Percentiles rank a stretch among this genome's conserved stretches.
Conservation (phyloP, 2,329 filamentous ascomycete genomes). For the Alternaria arbusti region DNA sequence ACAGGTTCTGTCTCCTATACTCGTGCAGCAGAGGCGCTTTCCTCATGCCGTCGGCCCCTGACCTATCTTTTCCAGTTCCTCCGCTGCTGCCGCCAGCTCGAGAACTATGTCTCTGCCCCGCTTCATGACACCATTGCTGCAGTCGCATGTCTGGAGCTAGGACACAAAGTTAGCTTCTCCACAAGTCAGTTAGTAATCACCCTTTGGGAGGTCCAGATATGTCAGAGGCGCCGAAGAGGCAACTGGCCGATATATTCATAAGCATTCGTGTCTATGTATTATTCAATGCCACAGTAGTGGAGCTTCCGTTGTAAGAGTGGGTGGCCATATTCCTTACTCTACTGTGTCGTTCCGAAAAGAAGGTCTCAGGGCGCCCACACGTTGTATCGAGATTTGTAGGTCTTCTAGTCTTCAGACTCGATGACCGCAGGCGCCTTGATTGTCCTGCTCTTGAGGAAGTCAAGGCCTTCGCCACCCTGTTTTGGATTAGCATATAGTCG, state of each 20-base stretch:
- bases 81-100: constrained; percentile 31
- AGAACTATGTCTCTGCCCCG: not conserved
- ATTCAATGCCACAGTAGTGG: not conserved
- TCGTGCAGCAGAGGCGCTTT: not conserved
- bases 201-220: not conserved
- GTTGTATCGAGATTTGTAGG: not conserved
- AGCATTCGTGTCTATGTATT: constrained; percentile 17
- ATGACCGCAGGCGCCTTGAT: constrained; percentile 70
- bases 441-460: constrained; percentile 64
- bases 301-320: not conserved
- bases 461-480: constrained; percentile 67
- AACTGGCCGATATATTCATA: not conserved
- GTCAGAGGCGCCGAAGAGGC: not conserved
- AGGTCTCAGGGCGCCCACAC: not conserved
- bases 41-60: constrained; percentile 7
- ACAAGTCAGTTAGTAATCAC: not conserved
- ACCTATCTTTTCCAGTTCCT: constrained; percentile 1
- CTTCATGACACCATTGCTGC: not conserved
- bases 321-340: not conserved
- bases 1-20: constrained; percentile 8
- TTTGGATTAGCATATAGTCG: not conserved
- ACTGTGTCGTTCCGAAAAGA: not conserved
- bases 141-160: not conserved
- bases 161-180: not conserved
- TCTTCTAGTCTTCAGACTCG: constrained; percentile 60